phyloP scores from a whole-genome alignment of 768 basidiomycete species.

The Boletus sensibilis region DNA sequence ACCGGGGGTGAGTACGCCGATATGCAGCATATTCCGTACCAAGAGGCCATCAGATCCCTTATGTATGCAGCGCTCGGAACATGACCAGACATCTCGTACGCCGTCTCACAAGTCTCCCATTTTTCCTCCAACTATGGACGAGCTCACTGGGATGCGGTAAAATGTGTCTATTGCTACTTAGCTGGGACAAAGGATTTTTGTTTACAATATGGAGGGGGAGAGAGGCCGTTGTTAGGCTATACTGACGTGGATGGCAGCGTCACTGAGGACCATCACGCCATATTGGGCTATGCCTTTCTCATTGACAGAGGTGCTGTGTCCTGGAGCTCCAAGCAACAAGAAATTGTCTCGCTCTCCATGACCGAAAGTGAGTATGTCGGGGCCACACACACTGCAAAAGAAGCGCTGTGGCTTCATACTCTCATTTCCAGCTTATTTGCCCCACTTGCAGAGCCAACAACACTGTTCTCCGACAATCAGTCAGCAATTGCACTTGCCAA shows the following conservation, averaged over 20 bases:
- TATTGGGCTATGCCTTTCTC: conserved; percentile 23
- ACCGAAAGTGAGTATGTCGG: conserved; percentile 36
- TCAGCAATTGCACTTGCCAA: no score
- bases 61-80: not conserved
- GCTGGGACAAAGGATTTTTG: no score
- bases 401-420: conserved; percentile 26
- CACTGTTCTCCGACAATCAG: no score
- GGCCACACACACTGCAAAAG: conserved; percentile 28
- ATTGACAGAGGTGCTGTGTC: conserved; percentile 16
- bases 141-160: no score
- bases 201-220: no score
- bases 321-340: conserved; percentile 39
- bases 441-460: no score
- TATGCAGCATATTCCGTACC: conserved; percentile 30
- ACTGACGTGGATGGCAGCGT: conserved; percentile 11
- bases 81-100: not conserved
- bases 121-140: no score
- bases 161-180: no score
- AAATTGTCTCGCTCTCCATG: conserved; percentile 36
- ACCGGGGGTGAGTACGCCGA: conserved; percentile 17
- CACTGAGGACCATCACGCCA: not conserved
- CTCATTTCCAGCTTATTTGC: no score
- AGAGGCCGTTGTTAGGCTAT: not conserved
- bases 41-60: conserved; percentile 1
- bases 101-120: not conserved